A percentile compares a stretch with the other conserved stretches of the same genome.
Evolutionary conservation across 1,139 yeast genomes (phyloP).

Genomic region (Arxiozyma bovina): DNA sequence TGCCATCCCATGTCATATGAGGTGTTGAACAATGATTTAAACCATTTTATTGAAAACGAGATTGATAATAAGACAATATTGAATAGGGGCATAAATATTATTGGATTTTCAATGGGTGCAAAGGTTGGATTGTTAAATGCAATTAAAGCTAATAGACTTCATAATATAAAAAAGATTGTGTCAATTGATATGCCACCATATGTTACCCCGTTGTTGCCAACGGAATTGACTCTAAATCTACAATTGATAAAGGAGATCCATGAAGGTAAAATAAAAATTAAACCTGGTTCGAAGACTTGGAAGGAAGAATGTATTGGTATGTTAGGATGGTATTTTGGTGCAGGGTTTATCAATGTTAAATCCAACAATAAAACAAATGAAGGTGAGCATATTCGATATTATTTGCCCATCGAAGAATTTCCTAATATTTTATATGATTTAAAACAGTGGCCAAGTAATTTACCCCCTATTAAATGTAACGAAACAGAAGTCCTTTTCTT

Average conservation of each 20-base stretch:
- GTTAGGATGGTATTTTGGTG: conserved; percentile 25
- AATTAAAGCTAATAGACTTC: conserved; percentile 9
- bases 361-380: conserved; percentile 10
- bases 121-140: conserved; percentile 25
- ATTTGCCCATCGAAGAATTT: conserved; percentile 21
- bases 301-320: conserved; percentile 13
- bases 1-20: conserved; percentile 39
- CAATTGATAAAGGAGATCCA: conserved; percentile 17
- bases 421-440: conserved; percentile 19
- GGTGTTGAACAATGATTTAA: conserved; percentile 39
- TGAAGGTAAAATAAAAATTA: conserved; percentile 17
- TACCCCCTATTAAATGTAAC: not conserved
- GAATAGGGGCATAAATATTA: conserved; percentile 18
- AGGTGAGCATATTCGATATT: conserved; percentile 15
- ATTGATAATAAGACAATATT: conserved; percentile 6
- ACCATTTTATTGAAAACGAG: conserved; percentile 17
- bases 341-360: conserved; percentile 20
- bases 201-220: conserved; percentile 16
- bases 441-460: conserved; percentile 20
- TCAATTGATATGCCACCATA: conserved; percentile 30
- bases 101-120: conserved; percentile 31
- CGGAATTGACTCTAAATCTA: conserved; percentile 15
- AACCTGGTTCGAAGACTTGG: conserved; percentile 22
- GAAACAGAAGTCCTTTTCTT: conserved; percentile 19
- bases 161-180: conserved; percentile 20